Evolutionary conservation across 768 basidiomycete species (phyloP), one percentile per base, ranked within the genome.

Genomic region (Boletus rufocinnamomeus): DNA sequence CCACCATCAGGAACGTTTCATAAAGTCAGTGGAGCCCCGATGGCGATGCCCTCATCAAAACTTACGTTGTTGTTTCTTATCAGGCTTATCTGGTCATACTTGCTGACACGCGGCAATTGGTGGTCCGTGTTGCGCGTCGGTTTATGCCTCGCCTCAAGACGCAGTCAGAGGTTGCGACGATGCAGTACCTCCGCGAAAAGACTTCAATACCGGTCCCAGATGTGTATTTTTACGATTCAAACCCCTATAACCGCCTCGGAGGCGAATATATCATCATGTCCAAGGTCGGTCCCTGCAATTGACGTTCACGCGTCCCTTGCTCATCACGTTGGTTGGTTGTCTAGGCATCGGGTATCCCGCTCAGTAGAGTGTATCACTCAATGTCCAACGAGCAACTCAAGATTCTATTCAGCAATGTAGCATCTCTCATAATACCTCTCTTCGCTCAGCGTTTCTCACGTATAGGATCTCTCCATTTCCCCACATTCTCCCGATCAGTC

Each of bases 261-360:
- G 88, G 89, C 21, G 92, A 94, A 72, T 93, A 86, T 64, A 91
- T 93, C 62, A 69, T 94, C 60, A 91, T 93, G 91, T 88, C 88
- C 54, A 92, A 88, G 84, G 91, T 88, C 60, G 45, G 82, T 74
- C 32, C 2, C 16, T 16, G 46, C 17, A 35, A 32, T 41, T 45
- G 59, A 58, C 59, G 11, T 37, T 17, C 63, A 7, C 8, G 23
- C 34, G 9, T 54, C 10, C 54, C 28, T 44, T 21, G 21, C 41
- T 55, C 50, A 40, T 60, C 61, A 60, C 52, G 21, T 9, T 9
- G 6, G 9, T 27, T 35, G 6, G 3, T 50, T 58, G 51, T 21
- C 67, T 11, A 93, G 91, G 91, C 91, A 28, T 75, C 80, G 2
- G 91, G 91, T 14, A 80, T 91, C 30, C 86, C 90, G 3, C 79